Evolutionary conservation across 1,139 yeast species (phyloP), one percentile per base, ranked within the genome.

Genomic region (Candida pseudoviswanathii): DNA sequence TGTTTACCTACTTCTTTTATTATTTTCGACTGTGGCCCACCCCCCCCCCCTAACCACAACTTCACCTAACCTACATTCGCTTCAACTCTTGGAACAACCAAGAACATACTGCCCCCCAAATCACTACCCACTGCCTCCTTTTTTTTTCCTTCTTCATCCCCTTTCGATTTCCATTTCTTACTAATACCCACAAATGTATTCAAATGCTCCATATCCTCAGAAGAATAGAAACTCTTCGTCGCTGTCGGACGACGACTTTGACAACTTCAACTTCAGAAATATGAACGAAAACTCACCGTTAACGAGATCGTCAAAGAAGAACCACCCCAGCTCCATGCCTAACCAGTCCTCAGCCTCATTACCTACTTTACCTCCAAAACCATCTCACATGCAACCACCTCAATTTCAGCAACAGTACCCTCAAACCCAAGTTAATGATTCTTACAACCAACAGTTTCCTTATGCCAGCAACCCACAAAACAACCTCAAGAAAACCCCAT

Each of bases 341-440:
- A 33, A 42, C 22, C 25, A 33, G 5, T 45, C 50, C 11, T 43
- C 41, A 5, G 11, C 49, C 3, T 39, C 49, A 5, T 36, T 46
- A 33, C 47, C 45, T 10, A 41, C 45, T 24, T 38, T 50, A 44
- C 48, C 48, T 16, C 45, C 44, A 25, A 46, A 46, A 33, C 48
- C 45, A 25, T 41, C 21, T 16, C 41, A 31, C 25, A 41, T 42
- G 22, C 45, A 29, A 16, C 45, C 36, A 21, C 31, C 36, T 11
- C 21, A 31, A 10, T 41, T 26, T 16, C 39, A 37, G 8, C 45
- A 31, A 33, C 45, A 29, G 5, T 11, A 24, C 24, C 29, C 21
- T 10, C 40, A 24, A 37, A 9, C 27, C 27, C 4, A n/a, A 25
- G n/a, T 11, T 8, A 24, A 37, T 24, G 27, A n/a, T 9, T 5